phyloP scores from a whole-genome alignment of 1,284 basidiomycete genomes.

The Trametes versicolor region DNA sequence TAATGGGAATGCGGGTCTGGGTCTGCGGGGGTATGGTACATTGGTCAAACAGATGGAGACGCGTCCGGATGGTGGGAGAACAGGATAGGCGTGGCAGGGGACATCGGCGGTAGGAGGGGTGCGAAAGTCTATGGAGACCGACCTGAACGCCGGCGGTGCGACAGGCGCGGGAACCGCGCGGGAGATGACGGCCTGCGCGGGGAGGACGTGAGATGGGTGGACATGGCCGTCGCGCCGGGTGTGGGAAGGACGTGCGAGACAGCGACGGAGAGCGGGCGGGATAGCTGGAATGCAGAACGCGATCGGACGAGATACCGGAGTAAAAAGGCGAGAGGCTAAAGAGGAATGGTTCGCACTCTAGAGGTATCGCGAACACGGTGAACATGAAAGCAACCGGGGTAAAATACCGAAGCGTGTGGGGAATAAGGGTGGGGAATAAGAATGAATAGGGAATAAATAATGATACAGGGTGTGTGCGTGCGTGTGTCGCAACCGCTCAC shows the following conservation, averaged over 20 bases:
- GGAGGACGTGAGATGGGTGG: not conserved
- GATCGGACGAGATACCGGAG: not conserved
- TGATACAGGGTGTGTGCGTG: not conserved
- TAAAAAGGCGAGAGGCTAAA: not conserved
- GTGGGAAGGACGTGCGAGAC: constrained; percentile 1
- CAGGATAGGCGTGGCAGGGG: not conserved
- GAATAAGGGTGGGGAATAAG: not conserved
- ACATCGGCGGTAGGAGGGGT: not conserved
- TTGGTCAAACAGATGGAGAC: not conserved
- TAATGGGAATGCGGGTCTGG: not conserved
- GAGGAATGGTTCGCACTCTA: not conserved
- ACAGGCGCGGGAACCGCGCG: not conserved
- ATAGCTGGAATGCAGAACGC: constrained; percentile 1
- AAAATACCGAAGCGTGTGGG: not conserved
- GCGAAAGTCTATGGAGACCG: constrained; percentile 3
- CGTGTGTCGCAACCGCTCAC: constrained; percentile 3
- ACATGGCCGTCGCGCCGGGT: not conserved
- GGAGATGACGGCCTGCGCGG: not conserved
- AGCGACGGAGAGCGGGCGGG: constrained; percentile 3
- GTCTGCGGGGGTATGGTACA: not conserved
- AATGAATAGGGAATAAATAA: constrained; percentile 9
- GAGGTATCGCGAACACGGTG: not conserved
- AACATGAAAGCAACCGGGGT: not conserved
- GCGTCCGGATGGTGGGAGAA: not conserved
- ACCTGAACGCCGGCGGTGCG: constrained; percentile 6